These are phyloP conservation scores for Didymella lethalis DNA, from an alignment of 2,329 filamentous ascomycete genomes.

Conservation along the genomic window DNA sequence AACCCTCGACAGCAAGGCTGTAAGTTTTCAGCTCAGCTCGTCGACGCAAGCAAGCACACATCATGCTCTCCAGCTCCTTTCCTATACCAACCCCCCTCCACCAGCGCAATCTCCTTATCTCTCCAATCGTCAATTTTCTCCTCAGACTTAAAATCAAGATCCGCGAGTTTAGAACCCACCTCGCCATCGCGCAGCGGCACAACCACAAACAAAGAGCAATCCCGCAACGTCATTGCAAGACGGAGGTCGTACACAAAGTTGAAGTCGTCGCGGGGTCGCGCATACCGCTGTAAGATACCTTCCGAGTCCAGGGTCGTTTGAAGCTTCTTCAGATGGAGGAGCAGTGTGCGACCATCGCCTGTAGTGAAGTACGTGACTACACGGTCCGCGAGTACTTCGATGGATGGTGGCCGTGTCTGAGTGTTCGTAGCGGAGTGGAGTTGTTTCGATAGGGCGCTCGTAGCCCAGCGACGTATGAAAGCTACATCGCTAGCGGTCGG, in stretches of 20 bases:
- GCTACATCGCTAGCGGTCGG: conserved; percentile 20
- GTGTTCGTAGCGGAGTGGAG: not conserved
- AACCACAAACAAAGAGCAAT: conserved; percentile 56
- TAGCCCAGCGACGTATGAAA: conserved; percentile 27
- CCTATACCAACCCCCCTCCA: conserved; percentile 53
- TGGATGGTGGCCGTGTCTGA: not conserved
- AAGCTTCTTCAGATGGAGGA: conserved; percentile 48
- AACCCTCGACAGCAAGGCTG: not conserved
- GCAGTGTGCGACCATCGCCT: conserved; percentile 47
- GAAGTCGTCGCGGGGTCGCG: conserved; percentile 15
- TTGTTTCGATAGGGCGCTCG: conserved; percentile 14
- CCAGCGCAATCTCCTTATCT: conserved; percentile 50
- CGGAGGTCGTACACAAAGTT: conserved; percentile 33
- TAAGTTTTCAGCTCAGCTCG: not conserved
- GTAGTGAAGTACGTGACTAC: conserved; percentile 37
- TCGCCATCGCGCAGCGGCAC: conserved; percentile 20
- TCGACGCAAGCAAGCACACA: conserved; percentile 14
- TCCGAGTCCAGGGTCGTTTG: conserved; percentile 51
- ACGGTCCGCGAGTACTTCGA: conserved; percentile 20
- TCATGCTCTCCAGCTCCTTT: conserved; percentile 9
- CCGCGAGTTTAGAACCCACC: conserved; percentile 55
- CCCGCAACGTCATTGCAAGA: conserved; percentile 58
- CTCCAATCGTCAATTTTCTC: conserved; percentile 54
- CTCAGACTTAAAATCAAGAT: conserved; percentile 57
- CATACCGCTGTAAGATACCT: conserved; percentile 36